Base-by-base conservation (phyloP, 495 filamentous ascomycete genomes). In the Penicillium egyptiacum region DNA sequence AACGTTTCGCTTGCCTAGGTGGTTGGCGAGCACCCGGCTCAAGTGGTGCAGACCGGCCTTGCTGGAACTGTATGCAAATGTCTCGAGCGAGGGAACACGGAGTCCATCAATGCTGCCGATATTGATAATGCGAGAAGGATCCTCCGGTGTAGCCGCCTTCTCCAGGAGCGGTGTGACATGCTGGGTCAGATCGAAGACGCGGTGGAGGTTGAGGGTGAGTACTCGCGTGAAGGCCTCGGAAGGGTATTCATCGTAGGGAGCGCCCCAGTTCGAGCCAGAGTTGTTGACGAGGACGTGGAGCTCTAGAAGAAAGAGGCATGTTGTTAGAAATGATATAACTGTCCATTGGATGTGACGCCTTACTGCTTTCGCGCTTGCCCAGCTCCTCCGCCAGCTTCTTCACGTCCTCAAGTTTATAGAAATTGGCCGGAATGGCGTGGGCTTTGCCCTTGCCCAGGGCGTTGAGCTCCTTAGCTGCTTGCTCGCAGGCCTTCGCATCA, bases 241-340 rank as follows among this genome's bases (percentile, higher is more conserved):
- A 4, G 86, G 84, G 75, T 89, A 92, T 58, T 83, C 81, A 17
- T 86, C 83, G 58, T 88, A 81, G 1, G 78, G 65, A 23, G 84
- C 89, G 53, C 88, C 88, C 84, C 83, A 87, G 68, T 83, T 88
- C 20, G 85, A 80, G 47, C 90, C 90, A 17, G 85, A 87, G 73
- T 93, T 94, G 75, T 92, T 91, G 59, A 93, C 82, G 1, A 92
- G 81, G 55, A 92, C 80, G 66, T 91, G 82, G 16, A 94, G 82
- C 60, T 84, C 81, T 83, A 55, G 37, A 31, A 23, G 10, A 44
- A 50, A 16, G 17, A 20, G 26, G 17, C 42, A 42, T 28, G 5
- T 30, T 10, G n/a, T 64, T 55, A 61, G 55, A n/a, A 37, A 11
- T 16, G 8, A 41, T 25, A 14, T 11, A n/a, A n/a, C 55, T 43